Base-by-base conservation (phyloP, 2,329 filamentous ascomycete genomes). In the Aschersonia sp. region DNA sequence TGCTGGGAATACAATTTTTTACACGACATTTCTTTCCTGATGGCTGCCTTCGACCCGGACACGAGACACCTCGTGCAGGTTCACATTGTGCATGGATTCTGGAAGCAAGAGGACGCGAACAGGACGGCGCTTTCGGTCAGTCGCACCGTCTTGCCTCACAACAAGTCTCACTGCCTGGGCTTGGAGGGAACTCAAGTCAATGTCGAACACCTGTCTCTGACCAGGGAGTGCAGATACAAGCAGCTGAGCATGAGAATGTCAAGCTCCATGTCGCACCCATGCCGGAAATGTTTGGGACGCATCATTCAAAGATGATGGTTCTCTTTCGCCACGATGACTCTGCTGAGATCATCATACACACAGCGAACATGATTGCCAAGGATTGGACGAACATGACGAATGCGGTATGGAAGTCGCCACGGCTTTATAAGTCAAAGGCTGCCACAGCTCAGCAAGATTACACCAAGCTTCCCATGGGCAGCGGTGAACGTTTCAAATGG, bases 341-440 rank as follows among this genome's bases (percentile, higher is more conserved):
- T 0, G 85, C 83, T 0, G 84, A 94, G 63, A 68, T 95, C 5
- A 65, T 94, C 48, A 88, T 95, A 32, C 86, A 94, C 56, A 95
- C 88, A 0, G 87, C 88, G 14, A 95, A 95, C 56, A 87, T 94
- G 83, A 90, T 94, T n/a, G 59, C 73, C 4, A 79, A 81, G 48
- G 88, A 95, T 61, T 95, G 88, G 88, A 75, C 71, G 1, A 92
- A 92, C 55, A 85, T 94, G 84, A 85, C 81, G 1, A 87, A 95
- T 60, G 87, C 79, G 1, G 76, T 85, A 5, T 95, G 88, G 88
- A 71, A 68, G 45, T 90, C 86, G 0, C 86, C 86, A 1, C 59
- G 76, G 1, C 75, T 94, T 76, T 1, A 45, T 67, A 6, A 7
- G 44, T 5, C 30, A 12, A 39, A 45, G 29, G 40, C 10, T 10